Evolutionary conservation across 2,329 filamentous ascomycete genomes (phyloP), one percentile per base, ranked within the genome.

Genomic region (Gliomastix tumulicola): DNA sequence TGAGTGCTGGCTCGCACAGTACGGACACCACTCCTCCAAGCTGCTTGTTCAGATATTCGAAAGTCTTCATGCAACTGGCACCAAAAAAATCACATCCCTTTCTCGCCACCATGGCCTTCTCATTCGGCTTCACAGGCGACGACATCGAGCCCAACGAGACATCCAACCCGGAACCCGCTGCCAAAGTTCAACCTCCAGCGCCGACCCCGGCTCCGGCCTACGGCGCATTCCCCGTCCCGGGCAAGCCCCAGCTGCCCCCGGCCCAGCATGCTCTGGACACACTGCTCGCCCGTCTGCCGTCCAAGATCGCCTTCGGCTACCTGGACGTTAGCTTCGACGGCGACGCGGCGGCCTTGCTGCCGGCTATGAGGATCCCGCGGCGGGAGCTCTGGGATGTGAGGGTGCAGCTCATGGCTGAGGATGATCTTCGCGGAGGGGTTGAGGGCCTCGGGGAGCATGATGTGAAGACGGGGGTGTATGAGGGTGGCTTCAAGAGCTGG

Each of bases 401-500:
- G 22, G 71, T 88, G 25, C 86, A 92, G 63, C 66, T 92, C 40
- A 88, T 90, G 80, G 83, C 84, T 18, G 78, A 82, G 54, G 77
- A 78, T 27, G 76, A 74, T 28, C 53, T 55, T 25, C 51, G 55
- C 20, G 57, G 59, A 30, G 51, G 44, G 13, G 47, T 54, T 12
- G 59, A 66, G 44, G 71, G 73, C 2, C 64, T 87, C 23, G 80
- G 77, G 27, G 69, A 73, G 43, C 79, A 84, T 44, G 86, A 92
- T 57, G 80, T 92, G 45, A 83, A 79, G 56, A 84, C 84, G 38
- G 85, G 85, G 35, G 76, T 90, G 41, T 92, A 92, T 59, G 86
- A 92, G 61, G 86, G 86, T 39, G 86, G 86, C 18, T 88, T 90
- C 65, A 92, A 92, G 65, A 89, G 83, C 50, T 92, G 86, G 86